Base-by-base conservation (phyloP, 371 early-diverging fungal genomes). In the Dentiscutata heterogama region DNA sequence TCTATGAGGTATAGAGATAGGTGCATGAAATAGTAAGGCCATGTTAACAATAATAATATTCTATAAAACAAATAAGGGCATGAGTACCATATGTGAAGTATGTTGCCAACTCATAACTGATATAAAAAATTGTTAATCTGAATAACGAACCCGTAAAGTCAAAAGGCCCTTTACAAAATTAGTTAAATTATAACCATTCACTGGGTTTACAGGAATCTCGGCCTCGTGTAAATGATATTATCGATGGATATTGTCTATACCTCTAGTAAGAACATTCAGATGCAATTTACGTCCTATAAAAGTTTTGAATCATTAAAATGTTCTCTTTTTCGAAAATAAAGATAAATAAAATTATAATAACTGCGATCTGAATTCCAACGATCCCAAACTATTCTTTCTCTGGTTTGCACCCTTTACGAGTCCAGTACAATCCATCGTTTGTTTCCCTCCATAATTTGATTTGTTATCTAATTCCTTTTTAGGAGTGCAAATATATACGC, bases 351-450 rank as follows among this genome's bases (percentile, higher is more conserved):
- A 35, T 56, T 25, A 35, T 35, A 35, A 5, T 4, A 35, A 2
- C 35, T 35, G 35, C 35, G 46, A 61, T 29, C 63, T 63, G 46
- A 77, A 77, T 61, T 77, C 25, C 27, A 35, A 35, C 35, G 35
- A 35, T 35, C 5, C 35, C 35, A 35, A 35, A 35, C 35, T 35
- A 5, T 35, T 77, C 63, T 61, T 77, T 77, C 25, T 77, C 77
- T 11, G 77, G 77, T 22, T 77, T 61, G 61, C n/a, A 39, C 2
- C 18, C 53, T 63, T 77, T 58, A n/a, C 77, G 77, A 22, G 39
- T 61, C 77, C 77, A 77, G 29, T 31, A 77, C 25, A 77, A 11
- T 63, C 64, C 77, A 63, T 77, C 77, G 27, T 77, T 77, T 61
- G 35, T 61, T 39, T 77, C 77, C n/a, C 77, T 46, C 64, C 77